Conservation (phyloP, 345 rosid species). For the Salix viminalis region DNA sequence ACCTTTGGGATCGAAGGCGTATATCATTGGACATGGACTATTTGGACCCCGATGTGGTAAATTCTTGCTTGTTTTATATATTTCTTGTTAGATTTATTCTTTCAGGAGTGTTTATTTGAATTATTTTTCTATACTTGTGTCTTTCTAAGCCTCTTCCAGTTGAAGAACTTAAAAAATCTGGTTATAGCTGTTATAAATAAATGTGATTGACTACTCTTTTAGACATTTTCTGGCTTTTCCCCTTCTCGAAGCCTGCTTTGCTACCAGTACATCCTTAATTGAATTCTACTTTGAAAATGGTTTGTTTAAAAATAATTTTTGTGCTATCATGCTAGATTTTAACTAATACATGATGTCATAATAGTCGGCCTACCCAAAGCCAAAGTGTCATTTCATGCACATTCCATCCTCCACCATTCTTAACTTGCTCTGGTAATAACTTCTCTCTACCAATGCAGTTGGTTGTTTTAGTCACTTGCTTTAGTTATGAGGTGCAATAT, state of each 20-base stretch:
- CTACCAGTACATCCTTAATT: no score
- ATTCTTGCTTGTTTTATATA: constrained; percentile 13
- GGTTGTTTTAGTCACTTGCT: no score
- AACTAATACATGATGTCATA: neutral
- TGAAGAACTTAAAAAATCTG: neutral
- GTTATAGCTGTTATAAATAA: neutral
- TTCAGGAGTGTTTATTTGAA: neutral
- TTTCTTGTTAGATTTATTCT: constrained; percentile 4
- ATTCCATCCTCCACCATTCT: no score
- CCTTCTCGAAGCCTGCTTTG: neutral
- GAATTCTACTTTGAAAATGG: neutral
- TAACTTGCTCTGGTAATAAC: no score
- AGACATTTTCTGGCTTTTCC: neutral
- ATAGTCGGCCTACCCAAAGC: no score
- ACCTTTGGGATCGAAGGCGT: constrained; percentile 61
- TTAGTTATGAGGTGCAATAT: neutral
- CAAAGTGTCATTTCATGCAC: no score
- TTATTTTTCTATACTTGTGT: neutral
- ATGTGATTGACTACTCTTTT: neutral
- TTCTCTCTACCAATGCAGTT: no score
- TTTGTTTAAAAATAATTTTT: neutral
- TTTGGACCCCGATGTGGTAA: constrained; percentile 88
- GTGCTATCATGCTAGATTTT: neutral
- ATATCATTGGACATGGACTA: constrained; percentile 82
- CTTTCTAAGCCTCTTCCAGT: neutral